Percentiles rank a stretch among this genome's conserved stretches.
Evolutionary conservation across 345 rosid species (phyloP).

Genomic region (Acer yangbiense): DNA sequence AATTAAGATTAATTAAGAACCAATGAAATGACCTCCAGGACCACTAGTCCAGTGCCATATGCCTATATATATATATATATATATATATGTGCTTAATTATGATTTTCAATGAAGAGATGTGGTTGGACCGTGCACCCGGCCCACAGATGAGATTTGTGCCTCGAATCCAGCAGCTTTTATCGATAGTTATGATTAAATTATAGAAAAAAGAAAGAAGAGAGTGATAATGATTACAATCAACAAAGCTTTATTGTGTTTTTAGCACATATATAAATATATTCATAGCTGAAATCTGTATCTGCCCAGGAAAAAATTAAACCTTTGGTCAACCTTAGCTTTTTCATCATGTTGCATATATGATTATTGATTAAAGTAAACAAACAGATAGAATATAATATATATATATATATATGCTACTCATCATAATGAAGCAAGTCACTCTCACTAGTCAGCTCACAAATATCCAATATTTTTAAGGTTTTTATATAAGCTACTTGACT

Average conservation of each 20-base stretch:
- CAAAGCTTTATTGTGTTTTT: constrained; percentile 6
- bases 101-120: not conserved
- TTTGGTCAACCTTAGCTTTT: constrained; percentile 29
- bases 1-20: not conserved
- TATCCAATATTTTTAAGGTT: not conserved
- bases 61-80: too few relatives aligned
- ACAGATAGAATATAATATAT: not conserved
- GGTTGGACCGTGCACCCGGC: not conserved
- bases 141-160: not conserved
- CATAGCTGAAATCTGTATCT: too few relatives aligned
- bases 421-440: not conserved
- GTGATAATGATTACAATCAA: constrained; percentile 11
- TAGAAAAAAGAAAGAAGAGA: too few relatives aligned
- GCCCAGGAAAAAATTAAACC: constrained; percentile 10
- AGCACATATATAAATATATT: not conserved
- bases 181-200: too few relatives aligned
- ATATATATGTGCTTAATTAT: too few relatives aligned
- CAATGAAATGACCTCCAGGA: not conserved
- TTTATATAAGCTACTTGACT: not conserved
- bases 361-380: constrained; percentile 10
- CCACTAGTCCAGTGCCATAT: not conserved
- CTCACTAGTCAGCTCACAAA: not conserved
- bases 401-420: not conserved
- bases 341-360: constrained; percentile 10
- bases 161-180: too few relatives aligned